These are phyloP conservation scores for Pistacia atlantica DNA, from an alignment of 345 rosid genomes.

Conservation along the genomic window DNA sequence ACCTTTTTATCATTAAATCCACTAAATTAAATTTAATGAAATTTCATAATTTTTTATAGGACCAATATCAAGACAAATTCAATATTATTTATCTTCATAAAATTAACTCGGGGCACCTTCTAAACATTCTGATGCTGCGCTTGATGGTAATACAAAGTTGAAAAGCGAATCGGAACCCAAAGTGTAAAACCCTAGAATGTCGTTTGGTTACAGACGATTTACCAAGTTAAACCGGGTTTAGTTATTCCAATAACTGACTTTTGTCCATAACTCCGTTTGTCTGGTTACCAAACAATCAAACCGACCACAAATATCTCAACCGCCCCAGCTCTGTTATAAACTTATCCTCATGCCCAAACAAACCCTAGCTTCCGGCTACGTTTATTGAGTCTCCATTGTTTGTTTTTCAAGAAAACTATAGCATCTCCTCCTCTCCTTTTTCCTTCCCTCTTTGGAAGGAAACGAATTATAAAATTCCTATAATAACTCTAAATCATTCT, in stretches of 20 bases:
- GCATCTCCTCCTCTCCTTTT: neutral
- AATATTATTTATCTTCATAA: too few species aligned
- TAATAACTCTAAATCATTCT: neutral
- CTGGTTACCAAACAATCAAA: neutral
- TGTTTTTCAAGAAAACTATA: slow-evolving; percentile 20
- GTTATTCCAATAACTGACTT: neutral
- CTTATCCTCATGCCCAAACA: slow-evolving; percentile 13
- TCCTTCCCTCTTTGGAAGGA: neutral
- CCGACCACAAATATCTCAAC: neutral
- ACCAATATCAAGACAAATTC: too few species aligned
- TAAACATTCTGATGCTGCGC: too few species aligned
- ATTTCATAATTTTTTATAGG: too few species aligned
- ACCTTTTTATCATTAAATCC: too few species aligned
- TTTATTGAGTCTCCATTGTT: neutral
- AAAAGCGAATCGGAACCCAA: too few species aligned
- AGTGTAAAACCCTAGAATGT: neutral
- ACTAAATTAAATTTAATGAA: too few species aligned
- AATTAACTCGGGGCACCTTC: too few species aligned
- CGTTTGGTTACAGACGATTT: slow-evolving; percentile 6
- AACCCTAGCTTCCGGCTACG: neutral
- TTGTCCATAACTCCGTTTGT: neutral
- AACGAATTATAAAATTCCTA: neutral
- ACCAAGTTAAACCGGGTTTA: neutral
- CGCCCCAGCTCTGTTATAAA: neutral
- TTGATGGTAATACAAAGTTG: too few species aligned